Base-by-base conservation (phyloP, 495 filamentous ascomycete genomes). In the Amphirosellinia nigrospora region DNA sequence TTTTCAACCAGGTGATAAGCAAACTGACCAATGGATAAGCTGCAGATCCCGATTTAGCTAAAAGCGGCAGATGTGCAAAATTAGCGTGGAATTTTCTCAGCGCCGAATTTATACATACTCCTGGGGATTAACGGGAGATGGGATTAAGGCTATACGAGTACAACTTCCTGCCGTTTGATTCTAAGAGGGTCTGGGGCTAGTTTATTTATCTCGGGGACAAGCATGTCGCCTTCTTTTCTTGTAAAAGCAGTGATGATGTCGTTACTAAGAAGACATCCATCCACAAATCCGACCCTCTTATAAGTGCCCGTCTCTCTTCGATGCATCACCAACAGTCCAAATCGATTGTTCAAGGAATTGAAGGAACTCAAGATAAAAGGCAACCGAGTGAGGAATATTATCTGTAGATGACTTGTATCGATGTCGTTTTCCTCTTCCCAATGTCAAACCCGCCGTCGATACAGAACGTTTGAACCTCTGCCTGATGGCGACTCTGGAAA, bases 261-360 rank as follows among this genome's bases (percentile, higher is more conserved):
- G 56, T 26, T 45, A 36, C 21, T 21, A 30, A 78, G 16, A 2
- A 78, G 16, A 34, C 62, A 72, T 36, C 75, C 75, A 39, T 78
- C 73, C 4, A 78, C 66, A 46, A 71, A 74, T 0, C 75, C 73
- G 19, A 78, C 68, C 43, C 75, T 68, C 46, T 28, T 19, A 43
- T 68, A 75, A 8, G 11, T 56, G 8, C 68, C 64, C 3, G 30
- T 41, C 3, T 55, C 65, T 39, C 16, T 39, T 3, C 39, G 63
- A 8, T 63, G 11, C 23, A n/a, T 16, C 1, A 73, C 69, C 1
- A 77, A 15, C 11, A 75, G 69, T 13, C 75, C 75, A 64, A 73
- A 77, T 11, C 73, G 70, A 15, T 74, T 74, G 73, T 66, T 77
- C 75, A 11, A 75, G 39, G 39, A 72, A 75, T 5, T 73, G 70